Evolutionary conservation across 305 asterid species (phyloP).

Genomic region (Nicotiana rustica): DNA sequence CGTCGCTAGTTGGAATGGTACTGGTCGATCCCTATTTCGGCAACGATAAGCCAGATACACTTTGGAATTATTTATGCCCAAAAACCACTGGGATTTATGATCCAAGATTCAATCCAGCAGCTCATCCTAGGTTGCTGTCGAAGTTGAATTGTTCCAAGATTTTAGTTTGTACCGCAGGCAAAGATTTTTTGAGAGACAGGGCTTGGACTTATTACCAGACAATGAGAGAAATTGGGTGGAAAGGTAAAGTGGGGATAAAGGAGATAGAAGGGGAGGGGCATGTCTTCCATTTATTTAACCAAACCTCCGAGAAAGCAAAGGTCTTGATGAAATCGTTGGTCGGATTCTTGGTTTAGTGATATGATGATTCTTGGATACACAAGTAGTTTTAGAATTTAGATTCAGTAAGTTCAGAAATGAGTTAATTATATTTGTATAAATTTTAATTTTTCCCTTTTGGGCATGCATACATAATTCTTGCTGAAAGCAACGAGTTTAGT

Average conservation of each 20-base stretch:
- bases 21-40: constrained; percentile 75
- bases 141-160: constrained; percentile 52
- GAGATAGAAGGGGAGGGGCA: constrained; percentile 62
- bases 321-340: constrained; percentile 51
- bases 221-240: constrained; percentile 63
- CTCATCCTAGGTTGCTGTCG: constrained; percentile 45
- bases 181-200: constrained; percentile 56
- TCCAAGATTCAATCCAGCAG: constrained; percentile 60
- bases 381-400: not conserved
- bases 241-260: constrained; percentile 53
- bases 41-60: constrained; percentile 37
- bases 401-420: not conserved
- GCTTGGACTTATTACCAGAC: constrained; percentile 53
- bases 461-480: not conserved
- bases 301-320: constrained; percentile 41
- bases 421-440: not conserved
- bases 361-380: not conserved
- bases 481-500: not conserved
- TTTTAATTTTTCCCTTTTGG: not conserved
- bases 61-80: constrained; percentile 58
- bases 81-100: constrained; percentile 50
- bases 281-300: constrained; percentile 59
- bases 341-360: constrained; percentile 37
- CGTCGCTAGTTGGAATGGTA: constrained; percentile 50
- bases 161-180: constrained; percentile 58